Evolutionary conservation across 176 grass and related monocot species (phyloP), one percentile per base, ranked within the genome.

Genomic region (Elymus sibiricus): DNA sequence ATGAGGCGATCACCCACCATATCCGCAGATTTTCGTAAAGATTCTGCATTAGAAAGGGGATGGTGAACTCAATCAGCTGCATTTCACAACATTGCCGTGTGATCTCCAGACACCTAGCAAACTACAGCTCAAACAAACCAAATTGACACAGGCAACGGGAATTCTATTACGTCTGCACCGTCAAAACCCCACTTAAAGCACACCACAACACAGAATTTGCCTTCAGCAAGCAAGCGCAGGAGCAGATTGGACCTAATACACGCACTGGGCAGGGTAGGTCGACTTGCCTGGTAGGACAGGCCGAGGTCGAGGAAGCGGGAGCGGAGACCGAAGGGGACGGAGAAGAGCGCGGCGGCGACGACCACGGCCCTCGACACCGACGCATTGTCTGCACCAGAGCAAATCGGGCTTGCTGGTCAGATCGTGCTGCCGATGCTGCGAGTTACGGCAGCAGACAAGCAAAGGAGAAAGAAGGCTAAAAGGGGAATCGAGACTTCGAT

Each of bases 301-400:
- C 96, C 96, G 51, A 98, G 96, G 86, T 62, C 76, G 15, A 70
- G 71, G 70, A 69, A 94, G 75, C 89, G 86, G 49, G 76, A 71
- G 40, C 90, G 93, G 78, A 95, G 65, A 62, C 96, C 93, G 78
- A 92, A 88, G 31, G 87, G 14, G 78, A 95, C 51, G 53, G 96
- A 92, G 89, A 95, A 89, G 84, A 98, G 88, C 51, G 53, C 93
- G 16, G 88, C 90, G 68, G 86, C 81, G 85, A 88, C 72, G 46
- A 98, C 92, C 69, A 95, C 77, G 24, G 92, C 72, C 86, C 86
- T 95, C 70, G 96, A 94, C 67, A 95, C 92, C 10, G 93, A 93
- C 56, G 96, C 93, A 91, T 98, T 98, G 68, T 92, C 95, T 98
- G 87, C 68, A n/a, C 1, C 59, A 63, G 59, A 74, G 51, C 65